Evolutionary conservation across 495 filamentous ascomycete genomes (phyloP), one percentile per base, ranked within the genome.

Genomic region (Trichocladium uniseriatum): DNA sequence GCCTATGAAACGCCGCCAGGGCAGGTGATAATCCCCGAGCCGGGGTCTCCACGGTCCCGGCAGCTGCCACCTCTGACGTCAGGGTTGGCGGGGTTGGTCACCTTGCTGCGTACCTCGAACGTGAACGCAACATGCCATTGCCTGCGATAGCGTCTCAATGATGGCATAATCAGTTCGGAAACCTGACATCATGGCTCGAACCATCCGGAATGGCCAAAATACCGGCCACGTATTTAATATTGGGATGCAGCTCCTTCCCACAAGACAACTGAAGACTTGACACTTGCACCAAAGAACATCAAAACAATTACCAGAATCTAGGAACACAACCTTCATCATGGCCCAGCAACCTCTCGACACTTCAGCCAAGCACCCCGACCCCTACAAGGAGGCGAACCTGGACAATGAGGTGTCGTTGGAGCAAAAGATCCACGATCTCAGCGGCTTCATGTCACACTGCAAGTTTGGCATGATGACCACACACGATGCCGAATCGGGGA

Each of bases 401-500:
- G 77, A 82, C 46, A 71, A 62, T 8, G 69, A 87, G 10, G 70
- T 76, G 0, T 70, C 79, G 6, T 63, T 91, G 16, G 75, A 83
- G 43, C 78, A 89, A 50, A 95, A 94, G 72, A 77, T 95, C 41
- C 79, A 87, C 46, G 87, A 84, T 45, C 74, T 95, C 14, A 62
- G 69, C 50, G 60, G 70, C 5, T 92, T 95, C 70, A 74, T 86
- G 56, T 67, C 75, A 6, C 66, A 71, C 32, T 71, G 75, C 67
- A 92, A 92, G 66, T 95, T 89, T 64, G 86, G 88, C 66, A 79
- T 84, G 69, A 82, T 85, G 60, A 82, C 81, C 18, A 84, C 81
- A 11, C 72, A 77, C 20, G 80, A 87, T 21, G 67, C 69, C 2
- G 51, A 60, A 19, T 72, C 66, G 13, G 79, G 79, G 7, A 70